Base-by-base conservation (phyloP, 768 basidiomycete species). In the Tulasnella calospora region DNA sequence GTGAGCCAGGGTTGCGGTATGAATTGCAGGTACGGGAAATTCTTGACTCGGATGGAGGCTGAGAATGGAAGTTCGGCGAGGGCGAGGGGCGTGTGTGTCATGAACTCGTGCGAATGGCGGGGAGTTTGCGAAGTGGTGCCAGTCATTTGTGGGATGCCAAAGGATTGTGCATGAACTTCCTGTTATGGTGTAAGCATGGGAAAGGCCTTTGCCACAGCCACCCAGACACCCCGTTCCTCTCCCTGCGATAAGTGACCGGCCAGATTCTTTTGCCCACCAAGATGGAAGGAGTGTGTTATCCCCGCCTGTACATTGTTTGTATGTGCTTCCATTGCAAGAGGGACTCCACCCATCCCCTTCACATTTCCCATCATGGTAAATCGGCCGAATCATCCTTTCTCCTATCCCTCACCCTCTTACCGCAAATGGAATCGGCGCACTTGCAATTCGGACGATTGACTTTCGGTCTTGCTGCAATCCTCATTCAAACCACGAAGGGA, bases 391-490 rank as follows among this genome's bases (percentile, higher is more conserved):
- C 61, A 67, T 67, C 6, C 61, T 30, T 67, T n/a, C 23, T 15
- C 27, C 33, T 35, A 67, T 67, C 61, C 30, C 61, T 67, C 61
- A 15, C 12, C 1, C 23, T 35, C 57, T 35, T 67, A 19, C 61
- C 30, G 23, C 1, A 35, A 35, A 30, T 30, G 61, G 61, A 27
- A 67, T 15, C 61, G 61, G 23, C 61, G 61, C 61, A 12, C 61
- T 67, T 19, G 61, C 61, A 67, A 67, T 67, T 67, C 61, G 61
- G 61, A 67, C 61, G 61, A 67, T 67, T 67, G 61, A 67, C 61
- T 67, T 67, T 67, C 30, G 61, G 61, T 67, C 30, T 33, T 51
- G 1, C 7, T 4, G 12, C n/a, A 0, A 33, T 35, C 61, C 61
- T 67, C 61, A 35, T 67, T 67, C 61, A 67, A 27, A 67, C 61